Evolutionary conservation across 2,329 filamentous ascomycete genomes (phyloP).

Genomic region (Monilinia polystroma): DNA sequence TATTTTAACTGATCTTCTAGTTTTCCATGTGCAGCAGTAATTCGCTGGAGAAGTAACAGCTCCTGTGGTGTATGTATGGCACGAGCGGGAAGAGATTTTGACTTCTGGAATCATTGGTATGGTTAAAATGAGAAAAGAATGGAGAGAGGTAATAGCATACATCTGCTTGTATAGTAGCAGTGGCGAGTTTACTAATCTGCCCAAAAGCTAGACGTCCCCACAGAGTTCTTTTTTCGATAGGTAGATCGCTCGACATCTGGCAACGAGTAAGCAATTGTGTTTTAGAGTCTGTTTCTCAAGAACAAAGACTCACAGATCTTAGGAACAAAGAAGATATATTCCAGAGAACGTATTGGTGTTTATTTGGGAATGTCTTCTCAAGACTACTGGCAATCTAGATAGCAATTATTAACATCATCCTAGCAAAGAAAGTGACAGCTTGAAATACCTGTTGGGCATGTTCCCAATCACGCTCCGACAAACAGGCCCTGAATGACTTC

Average conservation of each 20-base stretch:
- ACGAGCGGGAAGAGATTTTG: slow-evolving; percentile 35
- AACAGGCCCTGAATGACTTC: slow-evolving; percentile 38
- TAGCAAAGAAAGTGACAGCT: background rate
- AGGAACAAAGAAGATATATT: slow-evolving; percentile 39
- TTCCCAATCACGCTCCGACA: slow-evolving; percentile 38
- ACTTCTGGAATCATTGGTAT: slow-evolving; percentile 28
- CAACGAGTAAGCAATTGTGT: slow-evolving; percentile 23
- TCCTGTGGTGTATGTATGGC: slow-evolving; percentile 41
- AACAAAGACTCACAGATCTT: slow-evolving; percentile 35
- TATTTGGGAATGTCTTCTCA: slow-evolving; percentile 39
- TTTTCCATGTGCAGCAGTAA: slow-evolving; percentile 34
- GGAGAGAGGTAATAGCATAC: slow-evolving; percentile 29
- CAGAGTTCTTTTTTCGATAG: slow-evolving; percentile 36
- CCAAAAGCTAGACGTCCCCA: slow-evolving; percentile 36
- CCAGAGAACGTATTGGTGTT: slow-evolving; percentile 40
- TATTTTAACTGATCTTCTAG: slow-evolving; percentile 35
- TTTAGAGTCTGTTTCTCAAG: background rate
- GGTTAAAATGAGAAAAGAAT: slow-evolving; percentile 8
- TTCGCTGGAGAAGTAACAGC: slow-evolving; percentile 37
- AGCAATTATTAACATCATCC: slow-evolving; percentile 11
- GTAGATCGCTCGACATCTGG: slow-evolving; percentile 33
- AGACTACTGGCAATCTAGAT: slow-evolving; percentile 39
- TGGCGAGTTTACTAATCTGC: slow-evolving; percentile 39
- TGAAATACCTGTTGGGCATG: slow-evolving; percentile 39
- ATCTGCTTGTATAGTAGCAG: slow-evolving; percentile 35